Base-by-base conservation (phyloP, 2,329 filamentous ascomycete genomes). In the Chalaropsis thielavioides region DNA sequence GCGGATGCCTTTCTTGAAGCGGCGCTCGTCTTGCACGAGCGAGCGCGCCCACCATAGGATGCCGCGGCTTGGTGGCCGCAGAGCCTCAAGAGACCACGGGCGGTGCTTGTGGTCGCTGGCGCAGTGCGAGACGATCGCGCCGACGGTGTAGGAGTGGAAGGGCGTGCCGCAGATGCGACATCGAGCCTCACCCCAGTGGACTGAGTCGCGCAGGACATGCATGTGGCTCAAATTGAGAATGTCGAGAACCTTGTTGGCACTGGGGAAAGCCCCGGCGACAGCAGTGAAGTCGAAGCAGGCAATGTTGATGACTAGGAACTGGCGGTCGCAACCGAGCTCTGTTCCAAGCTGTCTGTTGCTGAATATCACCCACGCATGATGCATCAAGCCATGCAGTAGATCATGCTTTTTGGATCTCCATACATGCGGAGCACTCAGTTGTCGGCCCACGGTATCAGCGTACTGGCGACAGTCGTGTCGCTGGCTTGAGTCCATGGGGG, bases 271-370 rank as follows among this genome's bases (percentile, higher is more conserved):
- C 1, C 56, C 31, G 13, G 38, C 31, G 35, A 41, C 38, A 11
- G 38, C 38, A 35, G 31, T 19, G 11, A 60, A 60, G 19, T 60
- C 22, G 15, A 46, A 19, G 40, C 13, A 27, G 3, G 24, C 24
- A 19, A 62, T 35, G 17, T 62, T 35, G 43, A 62, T 49, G 41
- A 15, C 60, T 5, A 49, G 43, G 43, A 62, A 62, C 13, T 62
- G 60, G 27, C 35, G 41, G 41, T 49, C 22, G 43, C 4, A n/a
- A 4, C 19, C 8, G 19, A 46, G 41, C 1, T 46, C 15, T 8
- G 19, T 44, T 31, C 38, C 24, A 38, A 62, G 41, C 15, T 19
- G n/a, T 3, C 3, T 3, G 8, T 22, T 62, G 60, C 43, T 24
- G 13, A 61, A 27, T 27, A 27, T 17, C 38, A 24, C 19, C 22